These are phyloP conservation scores for Plasmodium billcollinsi DNA, from an alignment of 169 alveolate species.

Conservation along the genomic window DNA sequence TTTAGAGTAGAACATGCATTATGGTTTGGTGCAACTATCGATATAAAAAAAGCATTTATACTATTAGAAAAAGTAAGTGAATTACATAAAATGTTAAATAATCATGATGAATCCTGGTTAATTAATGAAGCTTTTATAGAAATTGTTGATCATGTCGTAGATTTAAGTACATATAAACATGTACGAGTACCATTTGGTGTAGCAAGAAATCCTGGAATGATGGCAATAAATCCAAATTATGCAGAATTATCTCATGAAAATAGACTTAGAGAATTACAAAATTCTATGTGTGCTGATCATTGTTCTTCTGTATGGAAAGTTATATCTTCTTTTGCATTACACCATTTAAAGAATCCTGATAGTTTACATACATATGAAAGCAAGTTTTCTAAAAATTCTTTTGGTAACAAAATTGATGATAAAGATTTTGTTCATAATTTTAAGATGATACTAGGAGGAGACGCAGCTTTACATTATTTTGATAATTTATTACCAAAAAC, in stretches of 20 bases:
- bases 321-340: slow-evolving; percentile 82
- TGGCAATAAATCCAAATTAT: slow-evolving; percentile 79
- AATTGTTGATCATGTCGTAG: slow-evolving; percentile 55
- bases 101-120: slow-evolving; percentile 68
- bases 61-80: slow-evolving; percentile 81
- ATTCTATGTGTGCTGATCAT: slow-evolving; percentile 87
- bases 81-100: slow-evolving; percentile 79
- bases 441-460: slow-evolving; percentile 85
- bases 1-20: slow-evolving; percentile 85
- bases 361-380: slow-evolving; percentile 83
- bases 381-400: slow-evolving; percentile 76
- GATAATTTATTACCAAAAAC: slow-evolving; percentile 84
- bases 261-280: slow-evolving; percentile 83
- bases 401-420: slow-evolving; percentile 80
- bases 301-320: slow-evolving; percentile 86
- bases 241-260: slow-evolving; percentile 80
- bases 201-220: slow-evolving; percentile 81
- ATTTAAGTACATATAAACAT: slow-evolving; percentile 31
- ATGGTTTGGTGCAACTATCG: slow-evolving; percentile 86
- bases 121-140: slow-evolving; percentile 76
- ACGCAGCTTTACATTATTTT: slow-evolving; percentile 83
- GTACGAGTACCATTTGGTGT: slow-evolving; percentile 56
- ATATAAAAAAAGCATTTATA: slow-evolving; percentile 68
- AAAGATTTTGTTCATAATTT: slow-evolving; percentile 82
- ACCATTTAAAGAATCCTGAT: slow-evolving; percentile 85